These are phyloP conservation scores for Termitomyces sp. DNA, from an alignment of 768 basidiomycete species.

Conservation along the genomic window DNA sequence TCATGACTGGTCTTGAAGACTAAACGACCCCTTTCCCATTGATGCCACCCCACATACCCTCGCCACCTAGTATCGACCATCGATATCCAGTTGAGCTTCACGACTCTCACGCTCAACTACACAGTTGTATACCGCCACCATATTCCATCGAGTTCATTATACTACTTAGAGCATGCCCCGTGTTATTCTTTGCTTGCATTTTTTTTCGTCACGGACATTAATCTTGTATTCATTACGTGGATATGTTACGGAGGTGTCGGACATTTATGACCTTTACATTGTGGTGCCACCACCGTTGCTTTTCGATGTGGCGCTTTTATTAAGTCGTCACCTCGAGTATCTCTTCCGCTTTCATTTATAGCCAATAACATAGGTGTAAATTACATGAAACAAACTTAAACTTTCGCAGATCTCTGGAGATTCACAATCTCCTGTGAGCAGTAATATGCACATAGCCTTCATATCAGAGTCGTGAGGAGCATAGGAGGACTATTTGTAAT, in stretches of 20 bases:
- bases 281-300: background rate
- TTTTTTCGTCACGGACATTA: constrained; percentile 6
- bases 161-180: constrained; percentile 3
- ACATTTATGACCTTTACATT: constrained; percentile 5
- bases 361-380: background rate
- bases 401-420: no score
- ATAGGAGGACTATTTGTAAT: background rate
- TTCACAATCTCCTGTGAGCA: background rate
- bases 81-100: background rate
- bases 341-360: background rate
- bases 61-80: background rate
- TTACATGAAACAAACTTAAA: background rate
- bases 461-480: no score
- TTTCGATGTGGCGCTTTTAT: background rate
- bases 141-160: background rate
- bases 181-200: constrained; percentile 14
- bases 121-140: background rate
- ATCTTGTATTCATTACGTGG: constrained; percentile 14
- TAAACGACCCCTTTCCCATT: constrained; percentile 8
- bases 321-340: background rate
- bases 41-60: background rate
- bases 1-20: background rate
- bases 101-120: background rate
- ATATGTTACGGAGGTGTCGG: constrained; percentile 9
- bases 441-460: no score